Base-by-base conservation (phyloP, 768 basidiomycete genomes). In the Mycena chlorophos region DNA sequence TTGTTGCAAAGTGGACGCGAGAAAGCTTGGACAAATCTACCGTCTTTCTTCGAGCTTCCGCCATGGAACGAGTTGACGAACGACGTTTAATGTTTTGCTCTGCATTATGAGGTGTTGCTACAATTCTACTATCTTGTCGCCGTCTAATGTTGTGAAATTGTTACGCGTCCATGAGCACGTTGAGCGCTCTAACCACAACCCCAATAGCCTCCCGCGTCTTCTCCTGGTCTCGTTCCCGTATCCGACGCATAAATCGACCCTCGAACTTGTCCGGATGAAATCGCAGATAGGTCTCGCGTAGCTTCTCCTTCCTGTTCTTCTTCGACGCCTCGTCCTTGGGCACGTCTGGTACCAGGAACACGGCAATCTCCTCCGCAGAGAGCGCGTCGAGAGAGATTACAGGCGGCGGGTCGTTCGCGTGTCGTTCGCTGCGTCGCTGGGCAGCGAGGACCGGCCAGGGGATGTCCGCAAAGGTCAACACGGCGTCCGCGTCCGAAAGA, bases 211-310 rank as follows among this genome's bases (percentile, higher is more conserved):
- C 83, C 49, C 72, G 72, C 2, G 88, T 85, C 16, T 58, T 65
- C 39, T 77, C 77, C 63, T 64, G 68, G 22, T 91, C 86, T 13
- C 61, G 63, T 39, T 19, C 45, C 4, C 61, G 63, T 5, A 89
- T 75, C 4, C 75, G 73, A 47, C 67, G 66, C 78, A 89, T 82
- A 46, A 90, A 71, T 29, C 89, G 78, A 19, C 89, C 87, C 66
- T 91, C 87, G 51, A 90, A 90, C 66, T 91, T 91, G 69, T 91
- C 89, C 2, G 89, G 89, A 65, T 91, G 89, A 66, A 87, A 91
- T 19, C 88, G 84, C 23, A 89, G 68, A 63, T 89, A 76, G 0
- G 86, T 78, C 69, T 89, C 88, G 62, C 85, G 75, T 42, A 89
- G 63, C 58, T 77, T 84, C 19, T 89, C 86, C 65, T 81, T 85